Percentiles rank a stretch among this genome's conserved stretches.
Evolutionary conservation across 2,329 filamentous ascomycete species (phyloP).

Genomic region (Alternaria rosae): DNA sequence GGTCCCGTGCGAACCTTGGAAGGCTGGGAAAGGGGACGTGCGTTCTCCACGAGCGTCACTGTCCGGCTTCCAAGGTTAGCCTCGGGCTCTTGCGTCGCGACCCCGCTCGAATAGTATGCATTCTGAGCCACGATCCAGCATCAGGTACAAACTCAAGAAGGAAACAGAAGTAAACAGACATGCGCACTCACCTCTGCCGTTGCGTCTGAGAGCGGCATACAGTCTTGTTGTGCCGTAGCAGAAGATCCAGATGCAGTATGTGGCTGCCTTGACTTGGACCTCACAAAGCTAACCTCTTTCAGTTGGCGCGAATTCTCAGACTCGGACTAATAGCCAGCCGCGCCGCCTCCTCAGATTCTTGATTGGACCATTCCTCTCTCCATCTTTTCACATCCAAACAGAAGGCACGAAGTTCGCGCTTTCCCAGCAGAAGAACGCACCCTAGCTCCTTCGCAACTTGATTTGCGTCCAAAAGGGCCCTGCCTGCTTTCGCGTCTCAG

Average conservation of each 20-base stretch:
- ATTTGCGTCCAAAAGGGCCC: neutral
- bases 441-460: neutral
- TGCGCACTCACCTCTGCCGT: neutral
- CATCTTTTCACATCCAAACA: too few relatives aligned
- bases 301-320: too few relatives aligned
- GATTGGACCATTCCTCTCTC: too few relatives aligned
- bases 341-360: too few relatives aligned
- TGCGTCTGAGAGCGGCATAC: neutral
- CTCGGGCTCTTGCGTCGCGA: neutral
- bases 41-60: neutral
- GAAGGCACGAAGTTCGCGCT: too few relatives aligned
- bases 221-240: neutral
- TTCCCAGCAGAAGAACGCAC: neutral
- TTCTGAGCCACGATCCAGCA: too few relatives aligned
- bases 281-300: too few relatives aligned
- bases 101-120: neutral
- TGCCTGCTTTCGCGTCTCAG: slow-evolving; percentile 15
- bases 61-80: neutral
- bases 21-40: neutral
- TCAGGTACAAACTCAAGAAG: too few relatives aligned
- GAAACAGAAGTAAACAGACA: neutral
- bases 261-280: too few relatives aligned
- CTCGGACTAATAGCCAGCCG: too few relatives aligned
- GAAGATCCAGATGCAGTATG: neutral
- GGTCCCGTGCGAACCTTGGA: neutral